Evolutionary conservation across 306 rosid genomes (phyloP), one percentile per base, ranked within the genome.

Genomic region (Cicer cuneatum): DNA sequence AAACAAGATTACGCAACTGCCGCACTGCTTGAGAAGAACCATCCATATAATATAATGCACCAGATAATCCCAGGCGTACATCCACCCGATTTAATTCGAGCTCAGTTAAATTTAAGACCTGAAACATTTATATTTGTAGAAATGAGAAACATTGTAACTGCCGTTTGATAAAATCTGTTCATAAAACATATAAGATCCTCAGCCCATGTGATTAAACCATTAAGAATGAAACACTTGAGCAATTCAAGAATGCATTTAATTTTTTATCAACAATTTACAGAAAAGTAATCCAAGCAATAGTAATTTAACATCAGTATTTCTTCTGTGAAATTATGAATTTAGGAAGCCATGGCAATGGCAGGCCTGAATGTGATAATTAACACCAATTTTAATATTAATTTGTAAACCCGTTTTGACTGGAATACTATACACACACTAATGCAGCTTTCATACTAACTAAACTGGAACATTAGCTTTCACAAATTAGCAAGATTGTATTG

Each of bases 1-100:
- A 94, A 78, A 90, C 97, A 78, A 94, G 99, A 87, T 79, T 80
- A 76, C 97, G 96, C 92, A 94, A 76, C 80, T 94, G 99, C 77
- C 99, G 84, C 67, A 94, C 97, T 40, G 99, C 96, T 86, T 94
- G 99, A 76, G 99, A 93, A 82, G 99, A 92, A 57, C 99, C 97
- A 86, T 94, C 90, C 99, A 94, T 94, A 87, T 82, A 94, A 86
- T 88, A 90, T 42, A 89, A 78, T 72, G 99, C 89, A 66, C 97
- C 99, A 7, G 96, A 89, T 80, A 92, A 75, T 72, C 99, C 99
- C 80, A 94, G 96, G 40, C 99, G 93, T 40, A 94, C 87, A 84
- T 94, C 99, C 83, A 94, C 97, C 71, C 99, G 93, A 71, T 92
- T 90, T 43, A 94, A 82, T 82, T 92, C 97, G 72, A 90, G 99